phyloP scores from a whole-genome alignment of 352 stramenopile genomes.

The Pythium phragmitis region DNA sequence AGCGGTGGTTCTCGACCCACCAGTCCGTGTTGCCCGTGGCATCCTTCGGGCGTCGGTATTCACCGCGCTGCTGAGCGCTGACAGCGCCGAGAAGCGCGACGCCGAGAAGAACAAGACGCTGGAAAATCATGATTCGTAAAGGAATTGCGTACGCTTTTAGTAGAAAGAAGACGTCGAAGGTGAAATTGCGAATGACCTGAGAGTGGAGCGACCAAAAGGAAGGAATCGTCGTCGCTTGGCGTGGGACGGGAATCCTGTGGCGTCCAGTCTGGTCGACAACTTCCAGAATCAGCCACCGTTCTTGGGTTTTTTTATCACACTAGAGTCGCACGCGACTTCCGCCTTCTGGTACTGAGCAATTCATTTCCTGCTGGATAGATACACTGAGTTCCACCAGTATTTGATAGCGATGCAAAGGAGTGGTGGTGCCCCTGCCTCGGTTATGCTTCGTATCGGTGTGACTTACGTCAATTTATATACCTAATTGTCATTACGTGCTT shows the following conservation, averaged over 20 bases:
- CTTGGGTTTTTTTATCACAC: neutral
- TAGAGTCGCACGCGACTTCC: neutral
- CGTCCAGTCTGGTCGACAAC: neutral
- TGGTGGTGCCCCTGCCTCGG: neutral
- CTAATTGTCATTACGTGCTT: neutral
- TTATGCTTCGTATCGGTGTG: neutral
- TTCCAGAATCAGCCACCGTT: neutral
- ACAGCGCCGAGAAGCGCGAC: conserved; percentile 12
- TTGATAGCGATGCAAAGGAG: neutral
- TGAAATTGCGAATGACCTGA: conserved; percentile 16
- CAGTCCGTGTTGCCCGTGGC: conserved; percentile 19
- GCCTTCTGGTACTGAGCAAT: neutral
- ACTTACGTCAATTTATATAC: too few species aligned
- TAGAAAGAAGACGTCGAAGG: conserved; percentile 13
- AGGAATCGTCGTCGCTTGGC: neutral
- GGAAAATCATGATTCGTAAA: conserved; percentile 17
- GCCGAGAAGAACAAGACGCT: conserved; percentile 11
- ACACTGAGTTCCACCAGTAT: neutral
- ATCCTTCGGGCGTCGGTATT: conserved; percentile 11
- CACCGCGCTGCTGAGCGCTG: conserved; percentile 6
- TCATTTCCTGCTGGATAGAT: neutral
- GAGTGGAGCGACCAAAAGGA: neutral
- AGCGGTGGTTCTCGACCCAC: conserved; percentile 31
- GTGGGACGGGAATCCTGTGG: conserved; percentile 1
- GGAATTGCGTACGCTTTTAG: conserved; percentile 2